Evolutionary conservation across 202 grass and related monocot species (phyloP).

Genomic region (Setaria viridis): DNA sequence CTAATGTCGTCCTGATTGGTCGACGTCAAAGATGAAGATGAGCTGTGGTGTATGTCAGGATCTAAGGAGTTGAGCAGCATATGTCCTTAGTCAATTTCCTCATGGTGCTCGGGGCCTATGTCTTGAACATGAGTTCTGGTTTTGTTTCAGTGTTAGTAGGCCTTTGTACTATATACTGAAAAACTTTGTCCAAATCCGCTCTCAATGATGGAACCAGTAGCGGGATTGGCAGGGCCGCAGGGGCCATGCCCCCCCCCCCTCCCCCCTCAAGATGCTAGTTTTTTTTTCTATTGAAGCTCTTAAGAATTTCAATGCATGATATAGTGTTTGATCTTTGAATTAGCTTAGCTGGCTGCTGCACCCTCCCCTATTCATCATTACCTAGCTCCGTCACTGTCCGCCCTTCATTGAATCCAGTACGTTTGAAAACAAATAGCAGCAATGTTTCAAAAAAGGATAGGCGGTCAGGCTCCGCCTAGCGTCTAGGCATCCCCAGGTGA

Average conservation of each 20-base stretch:
- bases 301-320: background rate
- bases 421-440: no score
- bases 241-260: background rate
- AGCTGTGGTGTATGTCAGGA: background rate
- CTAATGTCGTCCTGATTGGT: background rate
- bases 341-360: background rate
- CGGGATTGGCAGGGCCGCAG: background rate
- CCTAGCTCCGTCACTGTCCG: background rate
- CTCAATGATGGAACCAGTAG: background rate
- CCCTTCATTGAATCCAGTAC: background rate
- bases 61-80: background rate
- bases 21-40: background rate
- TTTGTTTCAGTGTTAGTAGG: background rate
- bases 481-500: no score
- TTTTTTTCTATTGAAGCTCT: background rate
- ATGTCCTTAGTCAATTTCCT: background rate
- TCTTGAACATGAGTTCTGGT: background rate
- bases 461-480: no score
- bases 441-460: no score
- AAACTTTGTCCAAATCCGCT: background rate
- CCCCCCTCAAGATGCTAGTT: background rate
- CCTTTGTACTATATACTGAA: background rate
- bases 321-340: background rate
- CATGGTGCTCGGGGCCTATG: background rate
- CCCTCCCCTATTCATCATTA: background rate